A percentile compares a stretch with the other conserved stretches of the same genome.
phyloP scores from a whole-genome alignment of 345 rosid species.

The Excoecaria agallocha region DNA sequence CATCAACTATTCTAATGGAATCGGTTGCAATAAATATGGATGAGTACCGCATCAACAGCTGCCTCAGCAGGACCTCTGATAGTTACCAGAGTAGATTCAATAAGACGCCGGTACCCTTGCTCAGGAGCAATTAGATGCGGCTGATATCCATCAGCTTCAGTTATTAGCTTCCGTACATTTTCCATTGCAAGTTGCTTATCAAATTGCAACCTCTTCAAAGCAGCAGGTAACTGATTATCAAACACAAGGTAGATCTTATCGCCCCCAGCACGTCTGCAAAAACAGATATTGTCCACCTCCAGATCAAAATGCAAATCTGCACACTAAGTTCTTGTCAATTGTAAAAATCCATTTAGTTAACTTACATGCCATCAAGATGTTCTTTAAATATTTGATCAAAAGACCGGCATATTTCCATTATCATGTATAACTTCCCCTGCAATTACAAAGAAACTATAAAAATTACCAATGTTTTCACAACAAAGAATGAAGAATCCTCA shows the following conservation, averaged over 20 bases:
- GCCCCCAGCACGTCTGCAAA: slow-evolving; percentile 90
- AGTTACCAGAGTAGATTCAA: slow-evolving; percentile 75
- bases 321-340: background rate
- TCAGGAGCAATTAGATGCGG: slow-evolving; percentile 99
- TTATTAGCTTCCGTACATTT: slow-evolving; percentile 74
- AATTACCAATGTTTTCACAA: background rate
- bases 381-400: slow-evolving; percentile 95
- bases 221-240: slow-evolving; percentile 85
- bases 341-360: slow-evolving; percentile 1
- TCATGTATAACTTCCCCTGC: slow-evolving; percentile 89
- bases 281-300: slow-evolving; percentile 15
- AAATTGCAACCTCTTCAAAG: slow-evolving; percentile 86
- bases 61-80: slow-evolving; percentile 97
- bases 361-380: slow-evolving; percentile 86
- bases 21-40: background rate
- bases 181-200: slow-evolving; percentile 91
- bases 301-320: slow-evolving; percentile 6
- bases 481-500: background rate
- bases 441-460: slow-evolving; percentile 16
- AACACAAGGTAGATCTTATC: slow-evolving; percentile 82
- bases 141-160: slow-evolving; percentile 98
- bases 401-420: slow-evolving; percentile 89
- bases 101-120: slow-evolving; percentile 93
- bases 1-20: background rate
- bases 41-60: slow-evolving; percentile 83